Conservation (phyloP, 208 protist species). For the Acanthamoeba castellanii region DNA sequence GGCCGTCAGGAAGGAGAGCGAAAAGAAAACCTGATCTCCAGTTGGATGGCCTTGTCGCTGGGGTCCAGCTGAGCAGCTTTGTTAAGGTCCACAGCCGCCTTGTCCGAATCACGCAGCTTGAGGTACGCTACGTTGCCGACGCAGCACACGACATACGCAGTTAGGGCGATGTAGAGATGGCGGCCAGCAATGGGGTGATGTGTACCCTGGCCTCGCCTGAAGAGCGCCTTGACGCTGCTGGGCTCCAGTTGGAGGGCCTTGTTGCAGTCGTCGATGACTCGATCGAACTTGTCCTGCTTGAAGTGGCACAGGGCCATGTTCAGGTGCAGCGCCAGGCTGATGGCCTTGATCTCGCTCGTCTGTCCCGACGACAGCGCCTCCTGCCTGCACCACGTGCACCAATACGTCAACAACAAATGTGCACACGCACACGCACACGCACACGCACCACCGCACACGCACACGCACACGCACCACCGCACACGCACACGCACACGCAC, state of each 20-base stretch:
- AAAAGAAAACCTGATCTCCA: constrained; percentile 25
- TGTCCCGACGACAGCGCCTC: background rate
- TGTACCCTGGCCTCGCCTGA: constrained; percentile 26
- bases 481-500: background rate
- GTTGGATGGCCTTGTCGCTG: background rate
- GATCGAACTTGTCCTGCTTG: constrained; percentile 48
- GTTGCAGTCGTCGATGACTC: constrained; percentile 50
- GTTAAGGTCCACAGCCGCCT: background rate
- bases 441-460: too few species aligned
- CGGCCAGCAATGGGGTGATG: background rate
- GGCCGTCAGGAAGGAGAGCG: background rate
- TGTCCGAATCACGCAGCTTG: constrained; percentile 33
- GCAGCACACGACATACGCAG: background rate
- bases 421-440: background rate
- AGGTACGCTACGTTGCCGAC: constrained; percentile 8
- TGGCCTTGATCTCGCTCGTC: background rate
- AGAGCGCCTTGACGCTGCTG: constrained; percentile 45
- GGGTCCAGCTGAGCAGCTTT: background rate
- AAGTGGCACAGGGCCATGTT: constrained; percentile 50
- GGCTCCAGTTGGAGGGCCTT: constrained; percentile 46
- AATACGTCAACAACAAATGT: background rate
- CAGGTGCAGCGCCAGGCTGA: constrained; percentile 9
- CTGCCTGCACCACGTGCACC: background rate
- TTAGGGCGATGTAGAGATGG: background rate
- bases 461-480: too few species aligned